These are phyloP conservation scores for Tetrahymena elliotti DNA, from an alignment of 73 alveolate genomes.

Conservation along the genomic window DNA sequence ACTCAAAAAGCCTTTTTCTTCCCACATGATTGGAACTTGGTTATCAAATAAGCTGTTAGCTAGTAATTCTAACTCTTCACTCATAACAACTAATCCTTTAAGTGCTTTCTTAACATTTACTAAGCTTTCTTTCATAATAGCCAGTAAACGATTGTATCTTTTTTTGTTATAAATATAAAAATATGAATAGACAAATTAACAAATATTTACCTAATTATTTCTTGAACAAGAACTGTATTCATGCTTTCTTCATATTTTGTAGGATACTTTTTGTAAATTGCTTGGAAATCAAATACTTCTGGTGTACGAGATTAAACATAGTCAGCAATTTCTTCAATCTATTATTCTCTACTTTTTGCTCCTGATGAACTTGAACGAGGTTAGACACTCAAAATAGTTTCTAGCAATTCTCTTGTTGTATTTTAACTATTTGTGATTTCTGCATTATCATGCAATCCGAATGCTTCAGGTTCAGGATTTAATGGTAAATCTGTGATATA, in stretches of 20 bases:
- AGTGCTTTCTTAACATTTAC: constrained; percentile 80
- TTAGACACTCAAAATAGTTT: constrained; percentile 75
- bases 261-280: constrained; percentile 45
- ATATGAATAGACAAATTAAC: not conserved
- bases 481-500: constrained; percentile 91
- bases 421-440: constrained; percentile 93
- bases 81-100: constrained; percentile 91
- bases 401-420: constrained; percentile 78
- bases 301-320: constrained; percentile 56
- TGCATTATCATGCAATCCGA: constrained; percentile 99
- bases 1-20: constrained; percentile 87
- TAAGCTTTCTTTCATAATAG: constrained; percentile 72
- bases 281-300: constrained; percentile 54
- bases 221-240: constrained; percentile 68
- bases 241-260: constrained; percentile 63
- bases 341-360: constrained; percentile 60
- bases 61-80: constrained; percentile 95
- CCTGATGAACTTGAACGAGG: constrained; percentile 90
- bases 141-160: constrained; percentile 77
- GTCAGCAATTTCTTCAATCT: constrained; percentile 50
- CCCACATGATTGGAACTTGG: constrained; percentile 91
- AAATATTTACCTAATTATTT: constrained; percentile 58
- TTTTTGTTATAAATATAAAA: not conserved
- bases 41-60: constrained; percentile 91
- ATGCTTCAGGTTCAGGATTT: constrained; percentile 96